Evolutionary conservation across 202 grass and related monocot genomes (phyloP), one percentile per base, ranked within the genome.

Genomic region (Brachypodium distachyon): DNA sequence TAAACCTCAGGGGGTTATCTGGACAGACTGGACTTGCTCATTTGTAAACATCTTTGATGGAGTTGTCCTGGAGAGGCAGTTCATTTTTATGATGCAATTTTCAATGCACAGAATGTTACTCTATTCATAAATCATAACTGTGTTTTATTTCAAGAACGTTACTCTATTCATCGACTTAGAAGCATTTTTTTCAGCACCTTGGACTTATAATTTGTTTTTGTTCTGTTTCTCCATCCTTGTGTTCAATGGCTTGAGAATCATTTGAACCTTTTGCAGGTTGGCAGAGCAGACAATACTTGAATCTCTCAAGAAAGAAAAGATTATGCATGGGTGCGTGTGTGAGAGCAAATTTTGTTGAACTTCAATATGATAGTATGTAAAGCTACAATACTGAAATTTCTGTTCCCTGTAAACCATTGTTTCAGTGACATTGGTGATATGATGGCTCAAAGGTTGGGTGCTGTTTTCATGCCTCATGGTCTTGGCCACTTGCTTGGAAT

Each of bases 401-500:
- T 77, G 67, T 61, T 82, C 26, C 73, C 53, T 61, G 23, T 2
- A 78, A 60, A 67, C 52, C 42, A 78, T 85, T 80, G 53, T 71
- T 84, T 77, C 70, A 98, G 95, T 73, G 82, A 94, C 78, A 77
- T 98, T 71, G 55, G 82, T 76, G 87, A 90, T 68, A 94, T 98
- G 95, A 98, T 98, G 91, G 69, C 64, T 29, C 76, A 18, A 81
- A 94, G 95, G 82, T 54, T 98, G 61, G 95, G 95, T 69, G 87
- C 91, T 84, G 57, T 94, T 73, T 98, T 98, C 87, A 92, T 98
- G 95, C 91, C 91, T 50, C 95, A 94, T 77, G 91, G 95, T 80
- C 85, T 98, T 77, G 95, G 95, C 19, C 95, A 94, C 82, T 98
- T 98, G 11, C 95, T 98, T 85, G 95, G 95, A 69, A 88, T 98